Percentiles rank a stretch among this genome's conserved stretches.
Conservation (phyloP, 208 protist species). For the Endotrypanum monterogeii region DNA sequence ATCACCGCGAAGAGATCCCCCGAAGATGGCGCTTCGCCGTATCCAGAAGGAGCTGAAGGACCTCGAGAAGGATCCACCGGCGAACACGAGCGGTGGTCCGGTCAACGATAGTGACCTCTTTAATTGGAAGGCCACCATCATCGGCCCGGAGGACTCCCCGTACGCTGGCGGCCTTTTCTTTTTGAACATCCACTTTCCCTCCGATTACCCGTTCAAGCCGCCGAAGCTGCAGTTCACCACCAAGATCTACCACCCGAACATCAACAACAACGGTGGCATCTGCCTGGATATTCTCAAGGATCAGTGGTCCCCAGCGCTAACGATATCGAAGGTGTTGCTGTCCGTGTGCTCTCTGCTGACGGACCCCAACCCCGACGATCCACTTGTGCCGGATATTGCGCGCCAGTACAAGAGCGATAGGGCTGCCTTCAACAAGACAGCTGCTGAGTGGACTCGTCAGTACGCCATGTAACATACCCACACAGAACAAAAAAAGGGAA, state of each 20-base stretch:
- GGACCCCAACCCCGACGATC: constrained; percentile 99
- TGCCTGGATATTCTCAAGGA: constrained; percentile 99
- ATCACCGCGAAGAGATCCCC: not conserved
- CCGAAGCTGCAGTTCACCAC: constrained; percentile 94
- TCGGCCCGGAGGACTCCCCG: constrained; percentile 96
- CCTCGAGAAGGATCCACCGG: constrained; percentile 94
- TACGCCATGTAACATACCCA: constrained; percentile 71
- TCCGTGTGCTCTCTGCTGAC: constrained; percentile 98
- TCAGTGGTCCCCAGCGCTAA: constrained; percentile 97
- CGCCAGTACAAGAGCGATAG: constrained; percentile 95
- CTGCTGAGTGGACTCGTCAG: constrained; percentile 92
- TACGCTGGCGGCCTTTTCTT: constrained; percentile 98
- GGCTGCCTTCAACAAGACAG: constrained; percentile 91
- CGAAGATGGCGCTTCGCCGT: constrained; percentile 92
- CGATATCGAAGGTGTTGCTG: constrained; percentile 98
- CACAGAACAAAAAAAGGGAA: constrained; percentile 45
- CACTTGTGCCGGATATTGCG: constrained; percentile 98
- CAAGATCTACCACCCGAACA: constrained; percentile 98
- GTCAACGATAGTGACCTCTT: constrained; percentile 95
- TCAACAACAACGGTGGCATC: constrained; percentile 97
- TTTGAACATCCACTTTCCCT: constrained; percentile 98
- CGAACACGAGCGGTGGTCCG: constrained; percentile 96
- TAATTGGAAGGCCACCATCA: constrained; percentile 97
- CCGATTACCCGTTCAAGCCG: constrained; percentile 98
- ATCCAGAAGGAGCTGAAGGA: constrained; percentile 97